A percentile compares a stretch with the other conserved stretches of the same genome.
Evolutionary conservation across 2,329 filamentous ascomycete species (phyloP).

Genomic region (Trichophyton simii): DNA sequence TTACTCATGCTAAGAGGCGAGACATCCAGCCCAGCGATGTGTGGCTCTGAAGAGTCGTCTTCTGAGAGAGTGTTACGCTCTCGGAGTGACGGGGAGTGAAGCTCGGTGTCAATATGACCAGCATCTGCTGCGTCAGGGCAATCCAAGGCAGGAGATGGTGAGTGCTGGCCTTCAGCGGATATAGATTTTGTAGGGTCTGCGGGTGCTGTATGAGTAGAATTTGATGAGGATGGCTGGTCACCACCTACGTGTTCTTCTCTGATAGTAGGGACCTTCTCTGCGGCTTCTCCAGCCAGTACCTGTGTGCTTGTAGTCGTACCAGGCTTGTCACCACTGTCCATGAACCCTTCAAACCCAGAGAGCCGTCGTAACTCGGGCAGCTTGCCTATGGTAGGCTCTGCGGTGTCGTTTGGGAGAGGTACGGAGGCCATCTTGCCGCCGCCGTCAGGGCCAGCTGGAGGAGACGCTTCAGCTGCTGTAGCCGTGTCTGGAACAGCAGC

Average conservation of each 20-base stretch:
- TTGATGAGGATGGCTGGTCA: neutral
- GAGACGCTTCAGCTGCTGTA: neutral
- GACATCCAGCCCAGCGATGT: neutral
- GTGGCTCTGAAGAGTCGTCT: neutral
- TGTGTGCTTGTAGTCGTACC: constrained; percentile 30
- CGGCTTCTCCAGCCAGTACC: constrained; percentile 24
- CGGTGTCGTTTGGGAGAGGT: neutral
- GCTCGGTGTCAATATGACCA: neutral
- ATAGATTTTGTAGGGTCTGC: neutral
- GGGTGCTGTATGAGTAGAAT: neutral
- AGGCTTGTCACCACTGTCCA: neutral
- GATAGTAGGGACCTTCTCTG: constrained; percentile 41
- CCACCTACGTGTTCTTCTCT: constrained; percentile 27
- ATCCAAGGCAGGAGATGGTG: neutral
- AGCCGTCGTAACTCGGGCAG: neutral
- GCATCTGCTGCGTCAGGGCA: neutral
- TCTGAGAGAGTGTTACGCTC: neutral
- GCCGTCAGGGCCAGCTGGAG: neutral
- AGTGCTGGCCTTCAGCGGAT: neutral
- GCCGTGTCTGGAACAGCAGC: neutral
- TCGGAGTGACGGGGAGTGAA: neutral
- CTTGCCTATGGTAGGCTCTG: neutral
- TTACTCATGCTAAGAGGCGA: neutral
- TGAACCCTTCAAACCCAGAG: neutral
- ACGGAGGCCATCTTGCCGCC: neutral